A percentile compares a stretch with the other conserved stretches of the same genome.
These are phyloP conservation scores for Trichophyton benhamiae DNA, from an alignment of 2,329 filamentous ascomycete species.

Conservation along the genomic window DNA sequence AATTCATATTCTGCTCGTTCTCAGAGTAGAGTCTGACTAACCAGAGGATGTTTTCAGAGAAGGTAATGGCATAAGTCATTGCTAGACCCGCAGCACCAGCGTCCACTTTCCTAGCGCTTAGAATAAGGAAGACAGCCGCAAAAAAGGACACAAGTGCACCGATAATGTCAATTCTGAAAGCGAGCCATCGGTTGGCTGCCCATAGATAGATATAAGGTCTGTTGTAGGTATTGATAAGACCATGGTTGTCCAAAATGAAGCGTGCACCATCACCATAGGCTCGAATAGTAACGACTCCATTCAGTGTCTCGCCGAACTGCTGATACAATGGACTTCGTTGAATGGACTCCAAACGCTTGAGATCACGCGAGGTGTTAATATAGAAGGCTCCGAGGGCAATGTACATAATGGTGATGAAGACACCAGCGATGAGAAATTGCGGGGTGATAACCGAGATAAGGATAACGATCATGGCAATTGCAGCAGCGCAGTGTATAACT, in stretches of 20 bases:
- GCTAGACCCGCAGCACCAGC: slow-evolving; percentile 87
- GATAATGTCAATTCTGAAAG: slow-evolving; percentile 79
- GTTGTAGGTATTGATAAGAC: slow-evolving; percentile 77
- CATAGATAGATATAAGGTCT: slow-evolving; percentile 93
- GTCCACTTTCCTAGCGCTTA: slow-evolving; percentile 71
- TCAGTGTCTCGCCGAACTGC: slow-evolving; percentile 91
- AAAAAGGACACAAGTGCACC: slow-evolving; percentile 90
- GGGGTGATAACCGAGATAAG: slow-evolving; percentile 84
- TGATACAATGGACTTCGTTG: slow-evolving; percentile 93
- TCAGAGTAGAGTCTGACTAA: slow-evolving; percentile 84
- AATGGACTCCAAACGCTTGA: slow-evolving; percentile 89
- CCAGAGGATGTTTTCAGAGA: slow-evolving; percentile 95
- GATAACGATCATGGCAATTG: slow-evolving; percentile 70
- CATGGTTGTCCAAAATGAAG: slow-evolving; percentile 84
- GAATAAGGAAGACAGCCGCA: slow-evolving; percentile 78
- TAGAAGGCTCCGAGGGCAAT: slow-evolving; percentile 77
- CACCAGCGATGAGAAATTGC: slow-evolving; percentile 71
- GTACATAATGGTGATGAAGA: slow-evolving; percentile 76
- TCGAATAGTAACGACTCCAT: slow-evolving; percentile 89
- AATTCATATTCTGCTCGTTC: slow-evolving; percentile 99
- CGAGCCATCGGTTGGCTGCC: slow-evolving; percentile 93
- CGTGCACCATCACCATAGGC: slow-evolving; percentile 89
- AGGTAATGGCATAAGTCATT: slow-evolving; percentile 88
- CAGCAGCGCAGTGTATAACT: slow-evolving; percentile 53
- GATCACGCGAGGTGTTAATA: slow-evolving; percentile 78